Conservation (phyloP, 75 land plant species). For the Selaginella tamariscina region DNA sequence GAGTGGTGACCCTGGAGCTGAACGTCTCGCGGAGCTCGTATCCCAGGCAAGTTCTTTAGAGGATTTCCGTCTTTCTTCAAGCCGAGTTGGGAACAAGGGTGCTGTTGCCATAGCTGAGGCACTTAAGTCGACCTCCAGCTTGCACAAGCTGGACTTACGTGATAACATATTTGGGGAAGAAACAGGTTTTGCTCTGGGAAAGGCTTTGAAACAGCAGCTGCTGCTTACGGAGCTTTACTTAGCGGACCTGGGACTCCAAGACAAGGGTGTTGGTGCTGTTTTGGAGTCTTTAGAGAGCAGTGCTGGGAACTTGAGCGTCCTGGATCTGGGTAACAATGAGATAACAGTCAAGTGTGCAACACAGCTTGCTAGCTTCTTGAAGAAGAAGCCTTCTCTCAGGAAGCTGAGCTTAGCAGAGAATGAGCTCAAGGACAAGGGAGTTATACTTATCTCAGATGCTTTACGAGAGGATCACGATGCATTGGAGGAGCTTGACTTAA, state of each 20-base stretch:
- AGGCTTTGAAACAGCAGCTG: conserved; percentile 35
- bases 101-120: conserved; percentile 63
- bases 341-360: conserved; percentile 47
- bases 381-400: conserved; percentile 36
- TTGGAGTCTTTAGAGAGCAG: conserved; percentile 51
- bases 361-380: conserved; percentile 46
- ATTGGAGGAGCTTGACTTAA: conserved; percentile 65
- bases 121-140: conserved; percentile 29
- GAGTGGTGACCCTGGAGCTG: conserved; percentile 92
- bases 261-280: conserved; percentile 64
- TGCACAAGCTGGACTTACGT: conserved; percentile 63
- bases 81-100: conserved; percentile 69
- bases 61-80: conserved; percentile 76
- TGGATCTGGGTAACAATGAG: conserved; percentile 91
- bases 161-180: conserved; percentile 89
- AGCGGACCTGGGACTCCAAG: conserved; percentile 67
- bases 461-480: conserved; percentile 46
- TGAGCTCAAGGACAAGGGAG: conserved; percentile 88
- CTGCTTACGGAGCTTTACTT: conserved; percentile 35
- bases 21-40: conserved; percentile 55
- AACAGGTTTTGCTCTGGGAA: conserved; percentile 52
- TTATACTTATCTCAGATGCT: conserved; percentile 46
- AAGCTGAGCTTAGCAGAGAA: conserved; percentile 77
- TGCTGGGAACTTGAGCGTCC: conserved; percentile 53
- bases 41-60: conserved; percentile 34